phyloP scores from a whole-genome alignment of 805 yeast genomes.

The Spathaspora passalidarum region DNA sequence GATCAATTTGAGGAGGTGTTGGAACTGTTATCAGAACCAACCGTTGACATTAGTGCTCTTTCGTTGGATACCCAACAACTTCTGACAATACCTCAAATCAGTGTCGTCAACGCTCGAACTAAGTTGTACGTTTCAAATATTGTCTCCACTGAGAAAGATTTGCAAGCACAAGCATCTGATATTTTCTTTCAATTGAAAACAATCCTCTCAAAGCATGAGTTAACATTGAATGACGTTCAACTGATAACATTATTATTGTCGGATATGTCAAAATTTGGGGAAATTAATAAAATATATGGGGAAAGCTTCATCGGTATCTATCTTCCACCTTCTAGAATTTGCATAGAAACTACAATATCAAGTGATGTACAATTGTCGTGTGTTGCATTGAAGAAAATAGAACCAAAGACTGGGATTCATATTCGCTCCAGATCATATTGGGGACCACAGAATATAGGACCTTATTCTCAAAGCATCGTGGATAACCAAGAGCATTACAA shows the following conservation, averaged over 20 bases:
- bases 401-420: conserved; percentile 67
- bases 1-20: conserved; percentile 36
- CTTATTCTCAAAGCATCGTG: conserved; percentile 82
- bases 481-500: conserved; percentile 38
- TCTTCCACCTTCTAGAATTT: conserved; percentile 84
- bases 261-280: conserved; percentile 62
- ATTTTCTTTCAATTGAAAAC: conserved; percentile 45
- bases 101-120: conserved; percentile 11
- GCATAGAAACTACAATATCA: conserved; percentile 63
- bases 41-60: not conserved
- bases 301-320: conserved; percentile 52
- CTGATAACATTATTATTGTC: conserved; percentile 58
- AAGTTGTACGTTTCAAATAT: conserved; percentile 30
- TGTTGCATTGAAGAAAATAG: conserved; percentile 33
- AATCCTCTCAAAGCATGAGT: conserved; percentile 24
- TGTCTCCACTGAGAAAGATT: conserved; percentile 14
- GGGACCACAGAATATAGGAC: conserved; percentile 99
- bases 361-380: conserved; percentile 58
- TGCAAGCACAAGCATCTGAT: conserved; percentile 42
- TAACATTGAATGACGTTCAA: conserved; percentile 48
- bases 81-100: not conserved
- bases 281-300: conserved; percentile 61
- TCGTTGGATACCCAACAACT: not conserved
- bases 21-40: conserved; percentile 9
- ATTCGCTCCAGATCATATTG: conserved; percentile 92